phyloP scores from a whole-genome alignment of 352 stramenopile species.

The Peronospora belbahrii region DNA sequence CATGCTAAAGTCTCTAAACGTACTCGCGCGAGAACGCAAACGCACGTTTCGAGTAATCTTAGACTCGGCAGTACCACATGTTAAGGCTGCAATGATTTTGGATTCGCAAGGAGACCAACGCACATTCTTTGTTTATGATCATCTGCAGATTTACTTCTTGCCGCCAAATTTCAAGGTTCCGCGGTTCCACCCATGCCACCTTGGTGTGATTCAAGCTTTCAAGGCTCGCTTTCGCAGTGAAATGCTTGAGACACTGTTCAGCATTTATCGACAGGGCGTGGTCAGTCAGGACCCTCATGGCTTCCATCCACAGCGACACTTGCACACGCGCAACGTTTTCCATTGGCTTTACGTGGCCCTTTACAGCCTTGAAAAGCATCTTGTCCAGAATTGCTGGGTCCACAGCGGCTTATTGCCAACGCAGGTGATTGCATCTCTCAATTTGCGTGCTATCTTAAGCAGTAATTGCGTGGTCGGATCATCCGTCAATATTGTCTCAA shows the following conservation, averaged over 20 bases:
- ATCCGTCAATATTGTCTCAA: conserved; percentile 5
- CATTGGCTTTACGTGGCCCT: conserved; percentile 77
- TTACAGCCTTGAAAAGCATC: conserved; percentile 54
- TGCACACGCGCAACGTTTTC: conserved; percentile 80
- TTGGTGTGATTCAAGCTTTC: conserved; percentile 71
- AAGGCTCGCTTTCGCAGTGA: conserved; percentile 75
- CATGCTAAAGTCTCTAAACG: conserved; percentile 74
- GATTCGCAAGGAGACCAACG: conserved; percentile 80
- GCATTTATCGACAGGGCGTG: conserved; percentile 44
- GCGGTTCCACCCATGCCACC: conserved; percentile 66
- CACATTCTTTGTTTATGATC: conserved; percentile 82
- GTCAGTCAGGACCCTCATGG: conserved; percentile 39
- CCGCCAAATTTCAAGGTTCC: conserved; percentile 70
- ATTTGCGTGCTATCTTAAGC: conserved; percentile 48
- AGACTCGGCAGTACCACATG: conserved; percentile 72
- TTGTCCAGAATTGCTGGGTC: conserved; percentile 72
- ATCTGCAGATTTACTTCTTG: conserved; percentile 75
- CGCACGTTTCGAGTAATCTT: conserved; percentile 78
- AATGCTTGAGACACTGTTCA: conserved; percentile 71
- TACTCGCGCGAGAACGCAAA: conserved; percentile 55
- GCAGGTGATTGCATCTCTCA: conserved; percentile 52
- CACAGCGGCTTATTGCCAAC: conserved; percentile 64
- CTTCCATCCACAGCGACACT: conserved; percentile 38
- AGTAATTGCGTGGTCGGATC: conserved; percentile 7
- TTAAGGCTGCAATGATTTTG: conserved; percentile 82